Conservation (phyloP, 331 rosid species). For the Spiraea crenata region DNA sequence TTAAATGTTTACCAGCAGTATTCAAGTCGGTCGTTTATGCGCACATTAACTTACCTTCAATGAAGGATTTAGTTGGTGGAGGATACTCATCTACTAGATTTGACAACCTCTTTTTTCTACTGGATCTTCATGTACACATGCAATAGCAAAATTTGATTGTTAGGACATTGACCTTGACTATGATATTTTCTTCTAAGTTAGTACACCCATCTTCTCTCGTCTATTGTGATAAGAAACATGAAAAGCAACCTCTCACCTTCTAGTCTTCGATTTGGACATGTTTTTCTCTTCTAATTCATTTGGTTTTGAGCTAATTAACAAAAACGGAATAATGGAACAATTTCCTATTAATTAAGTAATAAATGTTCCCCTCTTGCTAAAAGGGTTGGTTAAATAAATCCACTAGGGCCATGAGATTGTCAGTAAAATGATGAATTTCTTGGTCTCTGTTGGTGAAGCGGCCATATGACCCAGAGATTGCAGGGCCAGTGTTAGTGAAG, state of each 20-base stretch:
- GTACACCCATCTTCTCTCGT: not conserved
- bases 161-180: not conserved
- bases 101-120: not conserved
- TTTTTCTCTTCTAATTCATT: not conserved
- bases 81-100: not conserved
- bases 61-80: too few species aligned
- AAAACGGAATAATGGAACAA: not conserved
- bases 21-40: too few species aligned
- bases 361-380: not conserved
- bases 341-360: not conserved
- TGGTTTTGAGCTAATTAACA: too few species aligned
- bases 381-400: not conserved
- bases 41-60: too few species aligned
- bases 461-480: not conserved
- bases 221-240: not conserved
- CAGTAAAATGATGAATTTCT: slow-evolving; percentile 4
- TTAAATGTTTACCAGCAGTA: too few species aligned
- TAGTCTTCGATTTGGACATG: not conserved
- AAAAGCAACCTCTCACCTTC: slow-evolving; percentile 4
- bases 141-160: not conserved
- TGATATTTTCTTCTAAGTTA: not conserved
- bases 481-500: not conserved
- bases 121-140: not conserved
- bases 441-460: not conserved
- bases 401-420: not conserved